Evolutionary conservation across 768 basidiomycete species (phyloP), one percentile per base, ranked within the genome.

Genomic region (Rickenella mellea): DNA sequence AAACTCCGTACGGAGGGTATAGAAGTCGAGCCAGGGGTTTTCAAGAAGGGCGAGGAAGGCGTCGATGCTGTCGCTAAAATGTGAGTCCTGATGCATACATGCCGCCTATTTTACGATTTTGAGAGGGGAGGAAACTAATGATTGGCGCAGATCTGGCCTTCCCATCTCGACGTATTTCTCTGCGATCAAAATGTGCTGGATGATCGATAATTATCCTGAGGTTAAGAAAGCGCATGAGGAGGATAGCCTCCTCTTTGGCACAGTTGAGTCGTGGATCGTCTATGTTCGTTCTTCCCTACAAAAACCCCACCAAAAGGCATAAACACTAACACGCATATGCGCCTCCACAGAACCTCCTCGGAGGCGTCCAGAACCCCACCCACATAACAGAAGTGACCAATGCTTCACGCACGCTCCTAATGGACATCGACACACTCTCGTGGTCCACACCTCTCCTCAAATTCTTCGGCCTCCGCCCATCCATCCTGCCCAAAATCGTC

Each of bases 151-250:
- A 46, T 93, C 91, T 37, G 93, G 93, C 26, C 75, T 96, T 28
- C 87, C 85, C n/a, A 70, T 97, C 6, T 96, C 93, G 12, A 98
- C 94, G 0, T 99, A 99, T 65, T 99, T 99, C 66, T 96, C 93
- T 19, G 94, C 84, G 14, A 83, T 96, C 60, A 98, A 97, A 65
- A 70, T 96, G 48, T 78, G 86, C 33, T 99, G 94, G 94, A 90
- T 99, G 85, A 78, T 94, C 47, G 86, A 94, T 58, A 79, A 97
- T 56, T 64, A 83, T 55, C 69, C 73, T 3, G 76, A 79, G 24
- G 90, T 98, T 42, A 61, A 70, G 26, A 69, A 74, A 31, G 93
- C 96, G 0, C 82, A 92, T 55, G 78, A 83, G 28, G 63, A 74
- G 27, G 89, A 90, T 59, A 74, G 87, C 46, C 72, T 98, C 10